Conservation (phyloP, 148 eudicot genomes). For the Persicaria tinctoria region DNA sequence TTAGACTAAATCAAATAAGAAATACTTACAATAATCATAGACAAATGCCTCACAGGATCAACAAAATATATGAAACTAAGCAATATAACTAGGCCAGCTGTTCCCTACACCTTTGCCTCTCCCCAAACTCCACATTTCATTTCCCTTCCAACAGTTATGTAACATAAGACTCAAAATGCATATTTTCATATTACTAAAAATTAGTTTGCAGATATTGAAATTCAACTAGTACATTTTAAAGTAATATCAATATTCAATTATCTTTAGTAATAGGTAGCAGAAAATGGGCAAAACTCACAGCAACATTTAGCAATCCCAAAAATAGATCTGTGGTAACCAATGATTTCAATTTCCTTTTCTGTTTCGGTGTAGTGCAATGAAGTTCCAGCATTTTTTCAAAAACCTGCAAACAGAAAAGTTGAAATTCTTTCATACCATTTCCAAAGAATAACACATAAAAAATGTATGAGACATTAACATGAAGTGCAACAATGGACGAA, state of each 20-base stretch:
- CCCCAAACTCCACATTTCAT: not conserved
- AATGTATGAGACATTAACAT: not conserved
- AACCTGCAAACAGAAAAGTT: slow-evolving; percentile 42
- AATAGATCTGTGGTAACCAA: slow-evolving; percentile 40
- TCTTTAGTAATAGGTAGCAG: not conserved
- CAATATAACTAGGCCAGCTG: not conserved
- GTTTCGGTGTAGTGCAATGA: slow-evolving; percentile 26
- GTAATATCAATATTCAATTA: not conserved
- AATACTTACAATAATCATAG: not conserved
- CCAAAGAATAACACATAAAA: not conserved
- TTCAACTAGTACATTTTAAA: not conserved
- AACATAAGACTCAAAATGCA: not conserved
- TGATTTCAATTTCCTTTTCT: slow-evolving; percentile 25
- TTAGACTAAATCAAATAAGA: not conserved
- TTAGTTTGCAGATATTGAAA: not conserved
- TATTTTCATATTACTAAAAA: not conserved
- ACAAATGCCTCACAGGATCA: not conserved
- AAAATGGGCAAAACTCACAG: slow-evolving; percentile 40
- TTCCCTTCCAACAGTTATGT: not conserved
- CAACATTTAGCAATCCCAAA: slow-evolving; percentile 70
- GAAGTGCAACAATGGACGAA: not conserved
- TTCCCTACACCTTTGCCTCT: not conserved
- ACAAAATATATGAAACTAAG: not conserved
- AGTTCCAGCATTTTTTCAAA: slow-evolving; percentile 57
- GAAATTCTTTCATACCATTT: slow-evolving; percentile 1